Conservation (phyloP, 805 yeast genomes). For the Pichia kluyveri region DNA sequence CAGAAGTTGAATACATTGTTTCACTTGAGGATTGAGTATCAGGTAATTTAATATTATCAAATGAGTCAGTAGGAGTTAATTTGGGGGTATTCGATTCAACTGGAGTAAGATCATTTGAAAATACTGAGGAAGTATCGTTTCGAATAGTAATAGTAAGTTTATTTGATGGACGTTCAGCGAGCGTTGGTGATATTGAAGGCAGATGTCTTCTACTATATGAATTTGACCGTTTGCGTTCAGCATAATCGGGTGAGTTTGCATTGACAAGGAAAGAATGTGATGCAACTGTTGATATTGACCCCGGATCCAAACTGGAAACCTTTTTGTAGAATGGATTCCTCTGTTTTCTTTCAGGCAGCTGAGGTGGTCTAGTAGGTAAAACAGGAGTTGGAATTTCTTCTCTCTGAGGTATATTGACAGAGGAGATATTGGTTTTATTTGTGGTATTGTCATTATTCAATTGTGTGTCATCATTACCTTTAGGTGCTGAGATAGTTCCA, state of each 20-base stretch:
- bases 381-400: not conserved
- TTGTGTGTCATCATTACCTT: too few relatives aligned
- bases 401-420: too few relatives aligned
- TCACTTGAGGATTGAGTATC: too few relatives aligned
- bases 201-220: not conserved
- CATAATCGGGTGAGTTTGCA: not conserved
- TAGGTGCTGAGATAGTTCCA: too few relatives aligned
- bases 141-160: not conserved
- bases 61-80: not conserved
- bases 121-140: not conserved
- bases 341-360: not conserved
- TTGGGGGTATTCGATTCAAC: not conserved
- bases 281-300: conserved; percentile 2
- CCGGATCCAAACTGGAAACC: conserved; percentile 3
- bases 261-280: not conserved
- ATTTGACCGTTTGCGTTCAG: not conserved
- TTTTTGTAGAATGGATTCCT: not conserved
- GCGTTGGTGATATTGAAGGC: not conserved
- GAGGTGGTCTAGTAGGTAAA: not conserved
- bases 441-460: not conserved
- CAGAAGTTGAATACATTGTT: too few relatives aligned
- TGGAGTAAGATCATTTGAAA: not conserved
- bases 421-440: too few relatives aligned
- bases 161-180: not conserved
- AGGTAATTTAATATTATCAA: not conserved